These are phyloP conservation scores for Phytophthora macrochlamydospora DNA, from an alignment of 352 stramenopile species.

Conservation along the genomic window DNA sequence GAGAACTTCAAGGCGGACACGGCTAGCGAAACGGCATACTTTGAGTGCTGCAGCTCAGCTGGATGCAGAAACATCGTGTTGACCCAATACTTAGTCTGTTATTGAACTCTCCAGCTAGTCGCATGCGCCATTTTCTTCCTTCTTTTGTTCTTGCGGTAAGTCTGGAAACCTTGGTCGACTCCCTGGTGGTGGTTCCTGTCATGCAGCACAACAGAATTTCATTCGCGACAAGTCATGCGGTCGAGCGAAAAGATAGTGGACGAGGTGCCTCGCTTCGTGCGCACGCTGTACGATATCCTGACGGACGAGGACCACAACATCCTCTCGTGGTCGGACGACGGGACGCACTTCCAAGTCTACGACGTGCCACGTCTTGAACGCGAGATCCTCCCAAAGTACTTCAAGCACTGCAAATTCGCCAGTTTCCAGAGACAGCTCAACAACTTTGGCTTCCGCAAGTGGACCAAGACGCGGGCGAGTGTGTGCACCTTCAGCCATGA, in stretches of 20 bases:
- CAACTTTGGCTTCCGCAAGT: constrained; percentile 92
- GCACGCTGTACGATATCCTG: constrained; percentile 74
- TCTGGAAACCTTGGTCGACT: too few relatives aligned
- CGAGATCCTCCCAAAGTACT: constrained; percentile 90
- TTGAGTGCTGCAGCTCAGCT: too few relatives aligned
- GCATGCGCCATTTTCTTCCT: too few relatives aligned
- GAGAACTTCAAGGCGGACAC: too few relatives aligned
- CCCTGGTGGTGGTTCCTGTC: too few relatives aligned
- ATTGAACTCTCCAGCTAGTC: too few relatives aligned
- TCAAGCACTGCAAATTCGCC: constrained; percentile 92
- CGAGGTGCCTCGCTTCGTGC: constrained; percentile 75
- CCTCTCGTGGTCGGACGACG: constrained; percentile 68
- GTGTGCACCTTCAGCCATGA: constrained; percentile 78
- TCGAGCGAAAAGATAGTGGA: constrained; percentile 15
- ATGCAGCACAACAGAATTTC: too few relatives aligned
- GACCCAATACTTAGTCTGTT: too few relatives aligned
- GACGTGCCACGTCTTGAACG: constrained; percentile 73
- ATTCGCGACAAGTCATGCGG: constrained; percentile 6
- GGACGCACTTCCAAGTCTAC: constrained; percentile 73
- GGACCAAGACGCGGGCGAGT: constrained; percentile 66
- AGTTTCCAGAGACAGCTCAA: constrained; percentile 92
- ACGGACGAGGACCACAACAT: constrained; percentile 63
- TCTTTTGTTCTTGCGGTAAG: too few relatives aligned
- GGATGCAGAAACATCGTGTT: too few relatives aligned
- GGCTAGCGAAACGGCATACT: too few relatives aligned